Base-by-base conservation (phyloP, 257 asterid species). In the Nicotiana paniculata region DNA sequence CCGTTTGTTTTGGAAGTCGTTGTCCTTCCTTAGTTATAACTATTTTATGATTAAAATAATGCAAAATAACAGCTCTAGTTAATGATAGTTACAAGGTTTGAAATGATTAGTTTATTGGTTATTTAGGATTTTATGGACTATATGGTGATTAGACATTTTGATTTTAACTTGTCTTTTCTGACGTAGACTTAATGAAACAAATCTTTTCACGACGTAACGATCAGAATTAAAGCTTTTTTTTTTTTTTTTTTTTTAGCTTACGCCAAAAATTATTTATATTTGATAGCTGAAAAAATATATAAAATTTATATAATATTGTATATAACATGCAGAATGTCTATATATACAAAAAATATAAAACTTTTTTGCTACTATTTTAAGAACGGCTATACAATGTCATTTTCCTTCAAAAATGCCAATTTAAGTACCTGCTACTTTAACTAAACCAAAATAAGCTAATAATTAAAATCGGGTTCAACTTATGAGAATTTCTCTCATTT, bases 291-390 rank as follows among this genome's bases (percentile, higher is more conserved):
- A 32, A 32, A 32, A 0, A 0, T 3, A 0, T 32, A 32, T 32
- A 32, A 32, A 32, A 32, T 32, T 32, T 32, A 0, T 32, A 32
- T 32, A 32, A 3, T 32, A 3, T 32, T 32, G 0, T 32, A 32
- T 32, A 3, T 32, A 32, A 32, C 35, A 32, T 32, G 5, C 5
- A 32, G 35, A 32, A 32, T 3, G 4, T 32, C 3, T 32, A 32
- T 32, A 32, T 32, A 32, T 32, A 32, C 35, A 32, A 32, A 32
- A 32, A 32, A 32, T 3, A 3, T 32, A 32, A 3, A 32, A 3
- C 0, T 0, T 0, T 32, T 3, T 3, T 0, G 0, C 4, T 32
- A 32, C 3, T 3, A 32, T 32, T 32, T 32, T 32, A 3, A 32
- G 0, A 32, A 3, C 5, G 0, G 35, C 0, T 32, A 3, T 32